Conservation (phyloP, 306 rosid genomes). For the Cercis canadensis region DNA sequence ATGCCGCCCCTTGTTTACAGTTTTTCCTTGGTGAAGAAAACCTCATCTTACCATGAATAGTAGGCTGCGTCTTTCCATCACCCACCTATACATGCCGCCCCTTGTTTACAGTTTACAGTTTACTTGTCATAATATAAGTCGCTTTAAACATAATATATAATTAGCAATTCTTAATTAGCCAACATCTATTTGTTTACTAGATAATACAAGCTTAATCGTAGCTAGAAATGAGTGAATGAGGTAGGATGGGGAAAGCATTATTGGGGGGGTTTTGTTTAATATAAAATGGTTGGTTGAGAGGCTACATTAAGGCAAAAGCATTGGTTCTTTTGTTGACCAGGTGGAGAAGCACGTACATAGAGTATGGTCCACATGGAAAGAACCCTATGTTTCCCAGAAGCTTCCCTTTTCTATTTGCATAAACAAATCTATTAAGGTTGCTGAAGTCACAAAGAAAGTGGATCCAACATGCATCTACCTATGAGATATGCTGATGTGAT, state of each 20-base stretch:
- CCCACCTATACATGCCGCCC: too few species aligned
- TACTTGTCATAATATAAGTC: neutral
- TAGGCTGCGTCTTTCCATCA: constrained; percentile 10
- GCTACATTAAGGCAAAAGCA: constrained; percentile 24
- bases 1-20: constrained; percentile 19
- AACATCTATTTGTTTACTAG: constrained; percentile 22
- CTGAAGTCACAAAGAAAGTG: constrained; percentile 53
- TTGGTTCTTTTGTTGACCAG: constrained; percentile 37
- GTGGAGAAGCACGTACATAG: constrained; percentile 32
- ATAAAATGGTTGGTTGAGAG: constrained; percentile 18
- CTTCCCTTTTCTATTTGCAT: constrained; percentile 23
- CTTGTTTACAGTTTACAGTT: too few species aligned
- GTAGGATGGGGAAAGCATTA: constrained; percentile 39
- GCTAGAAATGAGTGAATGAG: constrained; percentile 49
- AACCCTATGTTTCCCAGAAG: constrained; percentile 39
- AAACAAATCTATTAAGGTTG: constrained; percentile 33
- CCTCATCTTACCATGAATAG: constrained; percentile 14
- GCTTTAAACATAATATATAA: constrained; percentile 11
- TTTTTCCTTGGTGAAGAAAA: neutral
- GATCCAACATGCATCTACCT: constrained; percentile 36
- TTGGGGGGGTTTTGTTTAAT: constrained; percentile 21
- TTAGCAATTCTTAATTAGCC: neutral
- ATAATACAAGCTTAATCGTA: constrained; percentile 25
- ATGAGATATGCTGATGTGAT: constrained; percentile 55
- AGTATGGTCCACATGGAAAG: constrained; percentile 39